Evolutionary conservation across 2,329 filamentous ascomycete genomes (phyloP), one percentile per base, ranked within the genome.

Genomic region (Beauveria sp.): DNA sequence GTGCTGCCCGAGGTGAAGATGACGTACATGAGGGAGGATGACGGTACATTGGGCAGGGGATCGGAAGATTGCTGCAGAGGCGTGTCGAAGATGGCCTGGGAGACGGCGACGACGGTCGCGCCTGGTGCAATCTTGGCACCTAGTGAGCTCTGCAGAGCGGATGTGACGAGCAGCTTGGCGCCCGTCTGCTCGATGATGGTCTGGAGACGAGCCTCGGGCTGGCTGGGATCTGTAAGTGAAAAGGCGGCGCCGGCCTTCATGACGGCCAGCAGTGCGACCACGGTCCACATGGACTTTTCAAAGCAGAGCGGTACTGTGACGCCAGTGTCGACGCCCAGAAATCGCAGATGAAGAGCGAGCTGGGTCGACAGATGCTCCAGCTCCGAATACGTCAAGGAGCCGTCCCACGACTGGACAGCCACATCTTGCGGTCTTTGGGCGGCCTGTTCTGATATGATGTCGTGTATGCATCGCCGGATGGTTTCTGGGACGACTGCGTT

Each of bases 1-100:
- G 85, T 88, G 63, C 83, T 87, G 16, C 85, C 85, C 0, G 84
- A 87, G 12, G 85, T 88, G 69, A 87, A 88, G 67, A 87, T 85
- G 66, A 87, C 82, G 64, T 81, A 82, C 40, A 80, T 75, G 9
- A 78, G 75, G 1, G 74, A 70, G 5, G 70, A 69, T 2, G 77
- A 65, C 3, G 85, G 71, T n/a, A 81, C 76, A 0, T 62, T 54
- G 0, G 76, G 75, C 1, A 77, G 67, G 10, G 54, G 42, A 56
- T 65, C 42, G 51, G 66, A 3, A 64, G 62, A 8, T 63, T 63
- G 34, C 62, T 64, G 18, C 60, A 63, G 16, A 63, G 66, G 20
- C 20, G 58, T 63, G 53, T 70, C 67, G 43, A 72, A 66, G 43
- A 70, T 67, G 5, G 70, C 65, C 48, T 65, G 64, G 6, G 74